A percentile compares a stretch with the other conserved stretches of the same genome.
These are phyloP conservation scores for Rutstroemia sydowiana DNA, from an alignment of 2,329 filamentous ascomycete species.

Conservation along the genomic window DNA sequence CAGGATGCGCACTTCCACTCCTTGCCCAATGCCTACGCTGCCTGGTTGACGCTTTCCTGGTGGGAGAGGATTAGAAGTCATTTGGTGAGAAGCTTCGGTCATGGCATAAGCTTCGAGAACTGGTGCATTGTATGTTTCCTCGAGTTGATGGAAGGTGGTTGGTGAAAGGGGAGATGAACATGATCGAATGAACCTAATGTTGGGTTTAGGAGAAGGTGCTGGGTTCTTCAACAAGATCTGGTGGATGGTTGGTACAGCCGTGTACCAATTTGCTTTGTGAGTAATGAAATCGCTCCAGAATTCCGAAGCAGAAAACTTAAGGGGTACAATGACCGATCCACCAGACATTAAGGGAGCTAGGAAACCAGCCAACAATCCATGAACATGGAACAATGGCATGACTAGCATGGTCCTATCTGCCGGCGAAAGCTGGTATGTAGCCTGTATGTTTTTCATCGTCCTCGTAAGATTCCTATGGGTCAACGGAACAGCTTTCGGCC, in stretches of 20 bases:
- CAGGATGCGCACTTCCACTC: conserved; percentile 74
- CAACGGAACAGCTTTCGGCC: conserved; percentile 77
- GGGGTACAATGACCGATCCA: conserved; percentile 71
- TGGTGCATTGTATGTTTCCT: conserved; percentile 67
- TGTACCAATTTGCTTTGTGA: conserved; percentile 83
- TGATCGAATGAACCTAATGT: conserved; percentile 80
- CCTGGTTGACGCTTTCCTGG: conserved; percentile 69
- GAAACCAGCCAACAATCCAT: conserved; percentile 78
- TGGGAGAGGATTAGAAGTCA: conserved; percentile 70
- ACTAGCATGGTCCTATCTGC: conserved; percentile 76
- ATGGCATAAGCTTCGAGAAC: conserved; percentile 89
- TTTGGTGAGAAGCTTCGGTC: conserved; percentile 83
- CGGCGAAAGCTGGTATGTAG: conserved; percentile 65
- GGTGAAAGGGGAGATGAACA: conserved; percentile 80
- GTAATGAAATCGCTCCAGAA: conserved; percentile 75
- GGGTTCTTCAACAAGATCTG: conserved; percentile 76
- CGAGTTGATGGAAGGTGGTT: conserved; percentile 72
- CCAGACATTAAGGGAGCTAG: conserved; percentile 69
- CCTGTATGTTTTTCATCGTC: conserved; percentile 77
- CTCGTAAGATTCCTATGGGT: conserved; percentile 74
- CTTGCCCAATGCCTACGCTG: conserved; percentile 75
- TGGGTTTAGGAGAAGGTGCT: conserved; percentile 57
- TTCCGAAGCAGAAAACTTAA: conserved; percentile 71
- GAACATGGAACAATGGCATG: conserved; percentile 88
- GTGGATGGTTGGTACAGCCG: conserved; percentile 87